These are phyloP conservation scores for Durusdinium trenchii DNA, from an alignment of 73 alveolate species.

Conservation along the genomic window DNA sequence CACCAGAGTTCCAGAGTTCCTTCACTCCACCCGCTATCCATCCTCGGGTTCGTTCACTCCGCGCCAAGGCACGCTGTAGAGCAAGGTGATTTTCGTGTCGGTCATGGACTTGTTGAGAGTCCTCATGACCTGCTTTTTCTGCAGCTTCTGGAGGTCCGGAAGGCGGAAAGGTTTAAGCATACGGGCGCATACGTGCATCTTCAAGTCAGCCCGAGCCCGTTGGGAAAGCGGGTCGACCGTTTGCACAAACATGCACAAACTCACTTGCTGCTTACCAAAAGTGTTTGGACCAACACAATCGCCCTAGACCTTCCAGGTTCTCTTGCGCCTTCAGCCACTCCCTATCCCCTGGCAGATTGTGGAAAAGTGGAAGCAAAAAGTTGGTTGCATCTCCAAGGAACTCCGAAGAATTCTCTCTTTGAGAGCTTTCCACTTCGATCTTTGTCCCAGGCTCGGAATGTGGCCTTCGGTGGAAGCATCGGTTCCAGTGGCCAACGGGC, in stretches of 20 bases:
- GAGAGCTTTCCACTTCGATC: slow-evolving; percentile 85
- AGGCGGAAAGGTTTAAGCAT: not conserved
- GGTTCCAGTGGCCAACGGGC: not conserved
- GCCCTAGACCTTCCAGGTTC: too few species aligned
- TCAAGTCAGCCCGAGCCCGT: too few species aligned
- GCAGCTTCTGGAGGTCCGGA: not conserved
- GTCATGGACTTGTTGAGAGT: slow-evolving; percentile 13
- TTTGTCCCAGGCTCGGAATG: slow-evolving; percentile 91
- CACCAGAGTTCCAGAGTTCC: too few species aligned
- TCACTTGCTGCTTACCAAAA: too few species aligned
- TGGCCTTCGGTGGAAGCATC: slow-evolving; percentile 13
- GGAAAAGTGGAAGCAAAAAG: not conserved
- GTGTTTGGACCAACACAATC: too few species aligned
- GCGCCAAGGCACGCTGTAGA: slow-evolving; percentile 1
- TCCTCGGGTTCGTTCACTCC: too few species aligned
- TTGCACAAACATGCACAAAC: too few species aligned
- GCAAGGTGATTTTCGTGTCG: slow-evolving; percentile 54
- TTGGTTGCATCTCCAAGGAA: not conserved
- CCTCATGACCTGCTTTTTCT: slow-evolving; percentile 1
- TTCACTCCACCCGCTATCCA: too few species aligned
- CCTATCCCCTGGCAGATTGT: too few species aligned
- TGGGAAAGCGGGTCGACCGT: too few species aligned
- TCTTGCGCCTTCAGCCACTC: too few species aligned
- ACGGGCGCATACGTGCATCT: too few species aligned
- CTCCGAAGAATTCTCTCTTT: slow-evolving; percentile 47